Conservation (phyloP, 2,329 filamentous ascomycete species). For the Botrytis pseudocinerea region DNA sequence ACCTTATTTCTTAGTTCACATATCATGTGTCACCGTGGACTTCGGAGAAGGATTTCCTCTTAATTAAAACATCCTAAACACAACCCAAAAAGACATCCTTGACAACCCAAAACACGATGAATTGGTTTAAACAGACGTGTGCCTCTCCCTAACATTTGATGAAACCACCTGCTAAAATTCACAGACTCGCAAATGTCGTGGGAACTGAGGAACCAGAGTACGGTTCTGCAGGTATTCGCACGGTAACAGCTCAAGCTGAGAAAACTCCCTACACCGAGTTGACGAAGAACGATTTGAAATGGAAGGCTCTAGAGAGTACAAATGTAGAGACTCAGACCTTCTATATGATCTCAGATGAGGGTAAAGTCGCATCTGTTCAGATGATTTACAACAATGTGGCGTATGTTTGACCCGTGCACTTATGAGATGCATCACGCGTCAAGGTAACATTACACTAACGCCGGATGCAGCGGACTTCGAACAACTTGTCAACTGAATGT, state of each 20-base stretch:
- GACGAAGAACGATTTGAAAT: slow-evolving; percentile 76
- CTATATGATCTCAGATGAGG: slow-evolving; percentile 80
- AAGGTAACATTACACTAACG: slow-evolving; percentile 18
- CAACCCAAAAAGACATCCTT: slow-evolving; percentile 15
- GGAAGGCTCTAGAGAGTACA: slow-evolving; percentile 78
- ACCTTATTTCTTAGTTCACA: slow-evolving; percentile 3
- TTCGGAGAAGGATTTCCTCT: slow-evolving; percentile 19
- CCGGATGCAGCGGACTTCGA: slow-evolving; percentile 69
- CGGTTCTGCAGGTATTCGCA: slow-evolving; percentile 81
- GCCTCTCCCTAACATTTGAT: slow-evolving; percentile 12
- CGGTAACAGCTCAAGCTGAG: slow-evolving; percentile 79
- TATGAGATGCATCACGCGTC: slow-evolving; percentile 23
- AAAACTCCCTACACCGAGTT: slow-evolving; percentile 78
- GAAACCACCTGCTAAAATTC: slow-evolving; percentile 18
- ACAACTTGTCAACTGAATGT: slow-evolving; percentile 92
- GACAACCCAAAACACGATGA: slow-evolving; percentile 21
- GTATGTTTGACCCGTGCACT: slow-evolving; percentile 55
- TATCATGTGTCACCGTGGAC: slow-evolving; percentile 15
- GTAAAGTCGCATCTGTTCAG: slow-evolving; percentile 77
- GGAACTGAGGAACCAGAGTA: slow-evolving; percentile 97
- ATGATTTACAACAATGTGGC: slow-evolving; percentile 97
- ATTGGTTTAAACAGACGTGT: slow-evolving; percentile 26
- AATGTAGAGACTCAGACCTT: slow-evolving; percentile 94
- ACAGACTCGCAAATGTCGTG: slow-evolving; percentile 73
- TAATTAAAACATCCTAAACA: slow-evolving; percentile 8